A percentile compares a stretch with the other conserved stretches of the same genome.
Conservation (phyloP, 2,329 filamentous ascomycete genomes). For the Massarina eburnea region DNA sequence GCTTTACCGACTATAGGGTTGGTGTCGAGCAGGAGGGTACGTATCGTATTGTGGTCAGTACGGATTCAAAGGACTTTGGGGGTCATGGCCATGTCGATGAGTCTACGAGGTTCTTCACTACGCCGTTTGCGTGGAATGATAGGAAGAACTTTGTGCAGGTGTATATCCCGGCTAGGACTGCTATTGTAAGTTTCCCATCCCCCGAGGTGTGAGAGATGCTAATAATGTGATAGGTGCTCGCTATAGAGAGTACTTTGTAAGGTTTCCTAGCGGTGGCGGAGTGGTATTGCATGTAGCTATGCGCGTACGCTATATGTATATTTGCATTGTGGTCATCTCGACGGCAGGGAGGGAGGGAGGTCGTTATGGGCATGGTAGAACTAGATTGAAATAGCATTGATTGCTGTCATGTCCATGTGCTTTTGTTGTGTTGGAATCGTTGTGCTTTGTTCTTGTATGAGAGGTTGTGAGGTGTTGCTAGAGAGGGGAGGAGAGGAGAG, state of each 20-base stretch:
- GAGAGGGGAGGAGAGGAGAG: no score
- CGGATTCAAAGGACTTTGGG: slow-evolving; percentile 75
- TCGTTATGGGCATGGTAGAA: neutral
- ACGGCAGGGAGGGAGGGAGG: neutral
- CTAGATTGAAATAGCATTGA: neutral
- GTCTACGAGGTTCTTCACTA: slow-evolving; percentile 88
- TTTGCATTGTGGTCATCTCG: slow-evolving; percentile 1
- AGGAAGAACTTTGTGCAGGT: slow-evolving; percentile 89
- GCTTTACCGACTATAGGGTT: slow-evolving; percentile 89
- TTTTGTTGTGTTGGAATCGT: no score
- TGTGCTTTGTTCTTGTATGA: no score
- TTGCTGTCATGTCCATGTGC: no score
- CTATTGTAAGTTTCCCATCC: slow-evolving; percentile 63
- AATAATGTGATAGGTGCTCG: slow-evolving; percentile 12
- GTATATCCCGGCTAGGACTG: slow-evolving; percentile 82
- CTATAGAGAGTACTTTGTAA: slow-evolving; percentile 5
- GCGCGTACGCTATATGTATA: neutral
- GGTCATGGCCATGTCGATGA: slow-evolving; percentile 78
- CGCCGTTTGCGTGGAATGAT: slow-evolving; percentile 84
- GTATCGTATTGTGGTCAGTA: slow-evolving; percentile 83
- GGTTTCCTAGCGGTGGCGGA: no score
- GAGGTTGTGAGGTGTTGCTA: no score
- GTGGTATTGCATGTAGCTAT: no score
- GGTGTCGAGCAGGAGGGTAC: slow-evolving; percentile 83
- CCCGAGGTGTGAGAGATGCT: no score